Conservation (phyloP, 371 early-diverging fungal species). For the Coemansia sp. region DNA sequence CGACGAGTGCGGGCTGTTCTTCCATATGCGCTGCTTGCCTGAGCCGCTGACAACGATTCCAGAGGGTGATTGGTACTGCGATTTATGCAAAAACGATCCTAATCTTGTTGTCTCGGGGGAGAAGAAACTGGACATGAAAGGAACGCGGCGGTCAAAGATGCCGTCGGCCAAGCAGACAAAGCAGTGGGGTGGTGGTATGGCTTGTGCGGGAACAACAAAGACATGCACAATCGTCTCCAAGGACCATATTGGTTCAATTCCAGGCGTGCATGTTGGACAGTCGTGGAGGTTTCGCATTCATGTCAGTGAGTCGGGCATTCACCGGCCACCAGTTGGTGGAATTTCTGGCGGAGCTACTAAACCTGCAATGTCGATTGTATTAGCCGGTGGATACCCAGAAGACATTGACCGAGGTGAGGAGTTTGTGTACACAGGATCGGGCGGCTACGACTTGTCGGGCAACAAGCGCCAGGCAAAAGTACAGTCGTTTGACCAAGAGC, state of each 20-base stretch:
- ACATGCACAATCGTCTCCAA: constrained; percentile 55
- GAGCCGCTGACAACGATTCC: constrained; percentile 51
- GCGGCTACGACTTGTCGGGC: constrained; percentile 54
- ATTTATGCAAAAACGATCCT: constrained; percentile 55
- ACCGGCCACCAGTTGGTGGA: constrained; percentile 58
- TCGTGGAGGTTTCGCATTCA: constrained; percentile 54
- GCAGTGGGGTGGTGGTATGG: constrained; percentile 58
- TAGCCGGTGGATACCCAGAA: constrained; percentile 58
- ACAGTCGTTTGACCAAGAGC: constrained; percentile 55
- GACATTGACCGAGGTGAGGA: constrained; percentile 60
- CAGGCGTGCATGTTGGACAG: constrained; percentile 62
- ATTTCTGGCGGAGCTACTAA: constrained; percentile 53
- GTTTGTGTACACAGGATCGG: constrained; percentile 61
- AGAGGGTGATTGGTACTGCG: constrained; percentile 58
- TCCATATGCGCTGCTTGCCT: constrained; percentile 56
- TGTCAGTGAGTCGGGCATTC: constrained; percentile 58
- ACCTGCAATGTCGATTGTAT: constrained; percentile 58
- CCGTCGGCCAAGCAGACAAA: constrained; percentile 53
- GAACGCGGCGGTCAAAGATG: constrained; percentile 52
- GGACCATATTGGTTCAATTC: constrained; percentile 59
- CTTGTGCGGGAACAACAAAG: constrained; percentile 52
- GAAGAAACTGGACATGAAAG: constrained; percentile 47
- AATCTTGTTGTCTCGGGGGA: constrained; percentile 51
- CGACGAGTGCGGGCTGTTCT: constrained; percentile 62
- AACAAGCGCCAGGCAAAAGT: constrained; percentile 51